Base-by-base conservation (phyloP, 768 basidiomycete genomes). In the Harrya chromipes region DNA sequence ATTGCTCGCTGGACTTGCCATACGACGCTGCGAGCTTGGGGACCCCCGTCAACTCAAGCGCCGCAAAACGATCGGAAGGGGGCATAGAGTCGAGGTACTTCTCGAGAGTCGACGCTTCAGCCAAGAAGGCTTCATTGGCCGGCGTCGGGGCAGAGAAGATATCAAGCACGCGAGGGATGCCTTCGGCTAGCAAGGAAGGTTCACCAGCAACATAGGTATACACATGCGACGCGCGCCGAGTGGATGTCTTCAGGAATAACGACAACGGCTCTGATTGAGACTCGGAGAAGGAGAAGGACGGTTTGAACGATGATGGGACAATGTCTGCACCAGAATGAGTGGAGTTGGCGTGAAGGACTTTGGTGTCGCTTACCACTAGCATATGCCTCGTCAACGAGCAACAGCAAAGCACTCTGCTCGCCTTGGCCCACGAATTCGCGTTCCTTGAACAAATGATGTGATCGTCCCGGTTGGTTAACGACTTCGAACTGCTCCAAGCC, bases 401-500 rank as follows among this genome's bases (percentile, higher is more conserved):
- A 51, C 2, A 90, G 55, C 29, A 88, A 53, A 1, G 71, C 78
- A 62, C 75, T 78, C 24, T 63, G 73, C 20, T 67, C 43, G 0
- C 82, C 84, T 49, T 77, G 64, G 40, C 80, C 86, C 17, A 89
- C 79, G 55, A 90, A 82, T 3, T 65, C 35, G 38, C 75, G 70
- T 41, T 78, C 74, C 33, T 56, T 61, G 44, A 59, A 54, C 1
- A 67, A 10, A 19, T 58, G 44, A 34, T 54, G 41, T 8, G 61
- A 24, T 26, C 61, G 50, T 41, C 58, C 55, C 24, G 63, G 53
- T 44, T 69, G 62, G 51, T 72, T 71, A 24, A 82, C 64, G 21
- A 72, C 68, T 60, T 86, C 84, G 55, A 83, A 83, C 17, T 68
- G 68, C 57, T 89, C 87, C 6, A 89, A 75, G n/a, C 83, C 82